A percentile compares a stretch with the other conserved stretches of the same genome.
Conservation (phyloP, 225 moss, liverwort and hornwort genomes). For the Anthoceros angustus region DNA sequence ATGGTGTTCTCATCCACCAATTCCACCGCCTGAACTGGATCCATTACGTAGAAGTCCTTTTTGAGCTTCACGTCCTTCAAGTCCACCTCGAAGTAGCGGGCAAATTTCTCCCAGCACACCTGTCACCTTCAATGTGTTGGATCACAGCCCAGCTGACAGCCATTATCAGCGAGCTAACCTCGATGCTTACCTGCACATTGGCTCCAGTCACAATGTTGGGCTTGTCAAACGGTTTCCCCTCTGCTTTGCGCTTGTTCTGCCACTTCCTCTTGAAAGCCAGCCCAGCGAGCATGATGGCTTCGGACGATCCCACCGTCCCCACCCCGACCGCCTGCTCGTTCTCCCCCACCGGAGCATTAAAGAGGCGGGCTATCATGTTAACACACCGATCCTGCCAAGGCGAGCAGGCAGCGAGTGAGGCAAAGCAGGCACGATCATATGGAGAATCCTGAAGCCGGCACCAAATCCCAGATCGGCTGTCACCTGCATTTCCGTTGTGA, state of each 20-base stretch:
- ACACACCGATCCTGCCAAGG: constrained; percentile 63
- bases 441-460: neutral
- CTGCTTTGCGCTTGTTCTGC: constrained; percentile 64
- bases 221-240: constrained; percentile 61
- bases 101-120: constrained; percentile 98
- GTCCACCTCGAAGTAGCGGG: constrained; percentile 81
- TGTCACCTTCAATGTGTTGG: constrained; percentile 6
- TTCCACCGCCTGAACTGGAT: constrained; percentile 71
- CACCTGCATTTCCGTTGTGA: constrained; percentile 86
- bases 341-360: constrained; percentile 48
- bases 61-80: constrained; percentile 62
- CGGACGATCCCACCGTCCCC: constrained; percentile 85
- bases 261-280: constrained; percentile 89
- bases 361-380: constrained; percentile 79
- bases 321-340: constrained; percentile 56
- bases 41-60: constrained; percentile 61
- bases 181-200: constrained; percentile 59
- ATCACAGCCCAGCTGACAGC: neutral
- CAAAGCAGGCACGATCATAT: no score
- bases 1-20: constrained; percentile 90
- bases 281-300: constrained; percentile 95
- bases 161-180: neutral
- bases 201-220: constrained; percentile 92
- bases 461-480: neutral
- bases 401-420: neutral